phyloP scores from a whole-genome alignment of 495 filamentous ascomycete genomes.

The Aspergillus sparsus region DNA sequence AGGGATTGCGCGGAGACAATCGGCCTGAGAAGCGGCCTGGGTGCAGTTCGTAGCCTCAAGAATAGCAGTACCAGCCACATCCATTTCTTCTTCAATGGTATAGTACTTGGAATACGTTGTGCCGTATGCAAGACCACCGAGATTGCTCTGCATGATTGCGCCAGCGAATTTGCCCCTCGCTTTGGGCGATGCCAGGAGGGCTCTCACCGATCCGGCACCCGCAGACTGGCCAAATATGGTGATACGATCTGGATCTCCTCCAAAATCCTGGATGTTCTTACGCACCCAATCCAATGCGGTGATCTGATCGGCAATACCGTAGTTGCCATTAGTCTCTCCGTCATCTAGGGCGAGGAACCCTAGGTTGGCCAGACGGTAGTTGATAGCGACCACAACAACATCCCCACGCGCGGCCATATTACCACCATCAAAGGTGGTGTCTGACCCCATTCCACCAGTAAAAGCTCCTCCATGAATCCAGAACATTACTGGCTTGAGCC shows the following conservation, averaged over 20 bases:
- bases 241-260: slow-evolving; percentile 54
- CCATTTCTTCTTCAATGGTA: slow-evolving; percentile 39
- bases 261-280: slow-evolving; percentile 38
- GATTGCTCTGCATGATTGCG: slow-evolving; percentile 47
- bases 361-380: slow-evolving; percentile 43
- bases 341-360: slow-evolving; percentile 33
- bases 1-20: slow-evolving; percentile 45
- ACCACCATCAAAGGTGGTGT: slow-evolving; percentile 43
- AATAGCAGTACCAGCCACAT: slow-evolving; percentile 24
- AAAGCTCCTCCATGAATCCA: slow-evolving; percentile 54
- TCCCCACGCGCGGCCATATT: slow-evolving; percentile 46
- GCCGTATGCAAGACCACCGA: slow-evolving; percentile 50
- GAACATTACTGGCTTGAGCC: slow-evolving; percentile 46
- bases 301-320: slow-evolving; percentile 41
- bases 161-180: slow-evolving; percentile 44
- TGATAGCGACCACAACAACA: slow-evolving; percentile 49
- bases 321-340: slow-evolving; percentile 35
- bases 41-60: slow-evolving; percentile 40
- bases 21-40: slow-evolving; percentile 38
- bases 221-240: slow-evolving; percentile 58
- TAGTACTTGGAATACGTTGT: slow-evolving; percentile 52
- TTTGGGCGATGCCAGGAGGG: slow-evolving; percentile 29
- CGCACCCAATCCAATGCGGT: slow-evolving; percentile 40
- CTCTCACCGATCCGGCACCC: slow-evolving; percentile 46
- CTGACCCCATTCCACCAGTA: slow-evolving; percentile 39